Evolutionary conservation across 1,284 basidiomycete genomes (phyloP).

Genomic region (Papiliotrema laurentii): DNA sequence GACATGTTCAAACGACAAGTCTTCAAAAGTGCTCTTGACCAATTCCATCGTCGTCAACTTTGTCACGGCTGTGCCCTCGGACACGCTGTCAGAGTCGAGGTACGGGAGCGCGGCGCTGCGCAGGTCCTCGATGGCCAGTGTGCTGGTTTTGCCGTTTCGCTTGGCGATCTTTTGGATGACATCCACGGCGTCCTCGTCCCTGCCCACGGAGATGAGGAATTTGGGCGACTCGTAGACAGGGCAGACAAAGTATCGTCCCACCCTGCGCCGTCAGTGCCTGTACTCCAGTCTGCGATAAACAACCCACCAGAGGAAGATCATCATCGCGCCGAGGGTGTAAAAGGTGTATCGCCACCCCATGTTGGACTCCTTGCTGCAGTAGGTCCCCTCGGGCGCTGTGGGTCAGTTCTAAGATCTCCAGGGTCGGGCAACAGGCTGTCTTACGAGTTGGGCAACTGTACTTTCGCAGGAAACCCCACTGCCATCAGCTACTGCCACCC

Average conservation of each 20-base stretch:
- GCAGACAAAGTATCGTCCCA: slow-evolving; percentile 38
- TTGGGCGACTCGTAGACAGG: slow-evolving; percentile 60
- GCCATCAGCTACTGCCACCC: neutral
- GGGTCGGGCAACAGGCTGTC: no score
- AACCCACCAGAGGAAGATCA: slow-evolving; percentile 44
- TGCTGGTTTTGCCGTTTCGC: slow-evolving; percentile 54
- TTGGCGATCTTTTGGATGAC: slow-evolving; percentile 52
- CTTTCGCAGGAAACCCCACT: slow-evolving; percentile 25
- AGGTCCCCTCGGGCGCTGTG: slow-evolving; percentile 42
- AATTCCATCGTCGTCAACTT: slow-evolving; percentile 34
- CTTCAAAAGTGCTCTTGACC: slow-evolving; percentile 49
- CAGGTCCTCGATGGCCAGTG: slow-evolving; percentile 53
- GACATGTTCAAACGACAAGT: slow-evolving; percentile 53
- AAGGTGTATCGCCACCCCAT: slow-evolving; percentile 62
- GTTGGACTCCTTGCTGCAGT: slow-evolving; percentile 52
- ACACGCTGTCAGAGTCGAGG: slow-evolving; percentile 6
- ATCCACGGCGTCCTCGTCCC: slow-evolving; percentile 57
- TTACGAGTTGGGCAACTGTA: slow-evolving; percentile 14
- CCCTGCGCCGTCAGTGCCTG: slow-evolving; percentile 3
- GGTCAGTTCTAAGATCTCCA: no score
- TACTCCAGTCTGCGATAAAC: neutral
- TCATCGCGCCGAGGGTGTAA: slow-evolving; percentile 53
- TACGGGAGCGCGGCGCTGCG: slow-evolving; percentile 38
- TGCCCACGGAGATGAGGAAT: slow-evolving; percentile 56
- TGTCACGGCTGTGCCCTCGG: slow-evolving; percentile 7